These are phyloP conservation scores for Naganishia kalamii DNA, from an alignment of 768 basidiomycete species.

Conservation along the genomic window DNA sequence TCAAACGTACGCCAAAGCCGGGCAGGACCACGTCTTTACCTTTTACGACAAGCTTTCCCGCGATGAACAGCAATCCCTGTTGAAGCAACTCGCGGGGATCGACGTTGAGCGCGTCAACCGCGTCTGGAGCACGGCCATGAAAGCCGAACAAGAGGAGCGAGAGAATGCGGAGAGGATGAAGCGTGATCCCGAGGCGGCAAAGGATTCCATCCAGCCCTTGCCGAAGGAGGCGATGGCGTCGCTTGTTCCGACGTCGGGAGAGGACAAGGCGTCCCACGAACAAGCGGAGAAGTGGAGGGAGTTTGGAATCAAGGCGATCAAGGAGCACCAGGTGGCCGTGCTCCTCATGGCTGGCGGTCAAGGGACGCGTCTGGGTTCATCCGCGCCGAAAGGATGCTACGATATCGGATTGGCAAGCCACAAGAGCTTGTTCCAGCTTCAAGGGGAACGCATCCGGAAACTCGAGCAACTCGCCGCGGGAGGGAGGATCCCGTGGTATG, in stretches of 20 bases:
- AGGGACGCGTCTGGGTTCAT: constrained; percentile 86
- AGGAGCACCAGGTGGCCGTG: constrained; percentile 79
- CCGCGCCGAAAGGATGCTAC: constrained; percentile 93
- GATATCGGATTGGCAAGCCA: constrained; percentile 90
- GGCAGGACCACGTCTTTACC: constrained; percentile 80
- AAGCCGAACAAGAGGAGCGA: constrained; percentile 56
- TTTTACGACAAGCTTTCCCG: constrained; percentile 73
- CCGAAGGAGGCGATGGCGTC: constrained; percentile 70
- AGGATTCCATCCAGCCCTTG: constrained; percentile 67
- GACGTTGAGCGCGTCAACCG: constrained; percentile 87
- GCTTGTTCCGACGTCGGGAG: constrained; percentile 52
- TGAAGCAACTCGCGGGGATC: constrained; percentile 67
- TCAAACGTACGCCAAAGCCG: constrained; percentile 61
- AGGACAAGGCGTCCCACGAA: background rate
- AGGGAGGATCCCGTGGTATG: constrained; percentile 85
- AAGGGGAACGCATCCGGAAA: constrained; percentile 89
- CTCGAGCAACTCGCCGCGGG: constrained; percentile 71
- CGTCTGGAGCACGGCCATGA: constrained; percentile 70
- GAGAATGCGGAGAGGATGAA: background rate
- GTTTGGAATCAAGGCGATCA: constrained; percentile 72
- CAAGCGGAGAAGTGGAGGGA: constrained; percentile 65
- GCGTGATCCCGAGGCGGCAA: background rate
- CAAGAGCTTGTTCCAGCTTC: constrained; percentile 90
- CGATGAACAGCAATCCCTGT: constrained; percentile 59
- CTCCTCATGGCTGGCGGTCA: constrained; percentile 97